phyloP scores from a whole-genome alignment of 257 asterid genomes.

The Haberlea rhodopensis region DNA sequence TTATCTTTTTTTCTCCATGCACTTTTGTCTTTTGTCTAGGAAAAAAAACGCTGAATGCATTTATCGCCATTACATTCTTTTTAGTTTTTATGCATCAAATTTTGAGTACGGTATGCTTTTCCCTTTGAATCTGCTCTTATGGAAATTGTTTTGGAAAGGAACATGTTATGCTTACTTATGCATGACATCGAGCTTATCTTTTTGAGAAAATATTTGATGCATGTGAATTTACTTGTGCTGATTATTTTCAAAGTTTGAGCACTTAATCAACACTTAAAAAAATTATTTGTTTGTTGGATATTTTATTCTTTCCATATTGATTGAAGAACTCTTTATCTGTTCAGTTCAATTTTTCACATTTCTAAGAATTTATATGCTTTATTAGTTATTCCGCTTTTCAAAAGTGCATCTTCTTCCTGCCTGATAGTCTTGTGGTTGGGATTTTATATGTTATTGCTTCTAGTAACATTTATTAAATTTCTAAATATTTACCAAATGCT shows the following conservation, averaged over 20 bases:
- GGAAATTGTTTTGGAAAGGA: not conserved
- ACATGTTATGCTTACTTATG: not conserved
- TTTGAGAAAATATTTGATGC: not conserved
- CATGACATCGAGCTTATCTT: not conserved
- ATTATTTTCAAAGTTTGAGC: not conserved
- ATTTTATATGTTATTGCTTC: slow-evolving; percentile 19
- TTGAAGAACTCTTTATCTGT: not conserved
- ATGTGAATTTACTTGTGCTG: not conserved
- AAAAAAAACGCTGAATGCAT: slow-evolving; percentile 1
- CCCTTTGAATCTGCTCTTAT: slow-evolving; percentile 17
- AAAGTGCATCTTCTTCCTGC: slow-evolving; percentile 20
- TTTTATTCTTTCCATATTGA: not conserved
- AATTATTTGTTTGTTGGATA: too few relatives aligned
- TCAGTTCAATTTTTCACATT: not conserved
- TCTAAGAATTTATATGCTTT: slow-evolving; percentile 7
- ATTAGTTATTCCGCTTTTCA: not conserved
- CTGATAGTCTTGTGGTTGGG: not conserved
- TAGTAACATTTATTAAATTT: slow-evolving; percentile 7
- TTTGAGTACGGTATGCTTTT: not conserved
- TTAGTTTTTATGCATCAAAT: too few relatives aligned
- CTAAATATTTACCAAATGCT: slow-evolving; percentile 14
- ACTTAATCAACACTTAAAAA: not conserved
- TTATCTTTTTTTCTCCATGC: slow-evolving; percentile 14
- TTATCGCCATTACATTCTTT: slow-evolving; percentile 13
- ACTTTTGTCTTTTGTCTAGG: slow-evolving; percentile 11